phyloP scores from a whole-genome alignment of 441 rosid species.

The Populus trichocarpa region DNA sequence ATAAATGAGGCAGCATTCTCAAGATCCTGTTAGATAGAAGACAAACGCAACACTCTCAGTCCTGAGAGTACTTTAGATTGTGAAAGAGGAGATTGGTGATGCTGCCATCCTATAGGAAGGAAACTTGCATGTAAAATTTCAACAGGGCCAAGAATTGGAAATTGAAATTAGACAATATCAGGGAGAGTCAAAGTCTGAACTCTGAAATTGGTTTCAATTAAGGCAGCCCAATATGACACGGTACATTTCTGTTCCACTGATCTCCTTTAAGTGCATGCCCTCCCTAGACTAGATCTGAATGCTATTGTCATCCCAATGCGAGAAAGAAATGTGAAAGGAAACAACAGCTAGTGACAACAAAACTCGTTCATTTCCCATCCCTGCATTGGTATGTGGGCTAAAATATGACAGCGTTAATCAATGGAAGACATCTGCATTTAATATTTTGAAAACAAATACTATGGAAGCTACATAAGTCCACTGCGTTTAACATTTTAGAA shows the following conservation, averaged over 20 bases:
- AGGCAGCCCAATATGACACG: background rate
- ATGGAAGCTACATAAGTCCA: background rate
- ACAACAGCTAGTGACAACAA: background rate
- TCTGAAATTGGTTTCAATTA: background rate
- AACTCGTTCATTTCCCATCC: background rate
- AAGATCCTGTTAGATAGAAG: too few relatives aligned
- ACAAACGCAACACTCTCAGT: too few relatives aligned
- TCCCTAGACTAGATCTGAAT: background rate
- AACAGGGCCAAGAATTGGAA: too few relatives aligned
- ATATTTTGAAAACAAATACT: background rate
- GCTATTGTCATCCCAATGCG: background rate
- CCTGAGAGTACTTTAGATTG: too few relatives aligned
- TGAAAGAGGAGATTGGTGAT: too few relatives aligned
- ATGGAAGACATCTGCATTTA: background rate
- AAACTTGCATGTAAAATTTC: too few relatives aligned
- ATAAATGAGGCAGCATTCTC: background rate
- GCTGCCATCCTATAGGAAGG: too few relatives aligned
- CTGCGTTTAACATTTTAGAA: background rate
- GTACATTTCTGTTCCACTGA: background rate
- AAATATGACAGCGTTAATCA: background rate
- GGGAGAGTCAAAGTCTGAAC: background rate
- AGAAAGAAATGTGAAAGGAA: background rate
- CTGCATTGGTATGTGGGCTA: background rate
- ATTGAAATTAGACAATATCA: background rate
- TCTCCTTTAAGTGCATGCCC: background rate